A percentile compares a stretch with the other conserved stretches of the same genome.
Evolutionary conservation across 441 rosid species (phyloP).

Genomic region (Flueggea neowawraea): DNA sequence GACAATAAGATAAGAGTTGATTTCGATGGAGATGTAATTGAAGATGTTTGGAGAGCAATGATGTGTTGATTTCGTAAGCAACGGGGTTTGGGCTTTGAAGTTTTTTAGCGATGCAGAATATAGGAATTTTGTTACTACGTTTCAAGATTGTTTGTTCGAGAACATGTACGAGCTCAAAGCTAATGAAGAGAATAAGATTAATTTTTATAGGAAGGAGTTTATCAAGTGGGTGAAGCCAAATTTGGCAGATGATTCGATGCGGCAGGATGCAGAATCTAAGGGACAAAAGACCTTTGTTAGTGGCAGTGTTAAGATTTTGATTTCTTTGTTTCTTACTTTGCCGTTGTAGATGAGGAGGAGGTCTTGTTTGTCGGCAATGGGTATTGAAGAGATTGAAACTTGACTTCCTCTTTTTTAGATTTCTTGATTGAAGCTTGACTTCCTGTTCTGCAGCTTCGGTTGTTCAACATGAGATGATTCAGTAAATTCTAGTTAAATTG

Average conservation of each 20-base stretch:
- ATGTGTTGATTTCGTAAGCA: slow-evolving; percentile 79
- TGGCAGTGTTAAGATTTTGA: slow-evolving; percentile 19
- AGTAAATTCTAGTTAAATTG: too few relatives aligned
- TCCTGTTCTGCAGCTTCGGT: too few relatives aligned
- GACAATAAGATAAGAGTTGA: slow-evolving; percentile 46
- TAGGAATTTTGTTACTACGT: slow-evolving; percentile 40
- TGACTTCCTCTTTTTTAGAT: too few relatives aligned
- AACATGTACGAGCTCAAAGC: slow-evolving; percentile 70
- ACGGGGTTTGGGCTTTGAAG: slow-evolving; percentile 88
- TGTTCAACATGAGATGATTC: too few relatives aligned
- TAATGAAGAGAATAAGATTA: slow-evolving; percentile 71
- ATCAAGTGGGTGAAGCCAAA: slow-evolving; percentile 91
- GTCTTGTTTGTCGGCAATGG: too few relatives aligned
- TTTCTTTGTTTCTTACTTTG: too few relatives aligned
- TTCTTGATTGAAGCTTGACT: too few relatives aligned
- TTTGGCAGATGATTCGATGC: slow-evolving; percentile 87
- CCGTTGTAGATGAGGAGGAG: too few relatives aligned
- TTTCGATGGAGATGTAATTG: slow-evolving; percentile 62
- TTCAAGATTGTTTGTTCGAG: slow-evolving; percentile 80
- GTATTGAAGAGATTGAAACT: too few relatives aligned
- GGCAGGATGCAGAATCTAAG: slow-evolving; percentile 89
- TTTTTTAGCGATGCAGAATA: slow-evolving; percentile 60
- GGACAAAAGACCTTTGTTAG: slow-evolving; percentile 52
- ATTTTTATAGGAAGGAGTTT: slow-evolving; percentile 87
- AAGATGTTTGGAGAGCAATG: slow-evolving; percentile 68